Percentiles rank a stretch among this genome's conserved stretches.
Conservation (phyloP, 805 yeast genomes). For the Naumovozyma castellii region DNA sequence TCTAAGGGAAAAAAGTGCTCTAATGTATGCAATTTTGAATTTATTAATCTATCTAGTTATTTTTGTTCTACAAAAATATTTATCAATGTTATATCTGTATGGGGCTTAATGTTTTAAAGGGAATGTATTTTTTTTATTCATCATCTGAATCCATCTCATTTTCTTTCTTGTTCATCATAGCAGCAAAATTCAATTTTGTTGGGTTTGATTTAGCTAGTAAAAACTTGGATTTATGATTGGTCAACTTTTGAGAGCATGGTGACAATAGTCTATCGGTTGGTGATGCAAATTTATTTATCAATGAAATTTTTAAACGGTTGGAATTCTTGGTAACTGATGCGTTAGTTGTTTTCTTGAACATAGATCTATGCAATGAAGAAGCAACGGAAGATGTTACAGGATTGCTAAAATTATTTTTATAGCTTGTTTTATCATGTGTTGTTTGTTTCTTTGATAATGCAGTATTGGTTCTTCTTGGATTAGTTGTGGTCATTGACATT, state of each 20-base stretch:
- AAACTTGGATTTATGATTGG: slow-evolving; percentile 34
- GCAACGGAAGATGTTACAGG: not conserved
- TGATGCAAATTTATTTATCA: slow-evolving; percentile 32
- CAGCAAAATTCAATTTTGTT: slow-evolving; percentile 10
- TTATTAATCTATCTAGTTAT: too few species aligned
- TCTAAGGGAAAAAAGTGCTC: too few species aligned
- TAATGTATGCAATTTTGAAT: too few species aligned
- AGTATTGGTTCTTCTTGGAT: not conserved
- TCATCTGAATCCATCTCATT: slow-evolving; percentile 4
- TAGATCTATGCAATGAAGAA: slow-evolving; percentile 14
- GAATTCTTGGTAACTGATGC: slow-evolving; percentile 1
- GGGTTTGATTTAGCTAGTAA: slow-evolving; percentile 13
- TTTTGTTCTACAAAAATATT: not conserved
- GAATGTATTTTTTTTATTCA: not conserved
- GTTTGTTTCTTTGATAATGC: not conserved
- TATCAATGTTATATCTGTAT: not conserved
- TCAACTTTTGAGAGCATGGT: slow-evolving; percentile 49
- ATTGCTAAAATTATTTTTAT: too few species aligned
- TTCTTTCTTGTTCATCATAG: slow-evolving; percentile 1
- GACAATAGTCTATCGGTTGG: slow-evolving; percentile 53
- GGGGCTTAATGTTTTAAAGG: not conserved
- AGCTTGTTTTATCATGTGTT: not conserved
- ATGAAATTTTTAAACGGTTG: slow-evolving; percentile 1
- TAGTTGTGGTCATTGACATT: not conserved
- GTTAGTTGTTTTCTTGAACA: slow-evolving; percentile 14